Evolutionary conservation across 1,139 yeast genomes (phyloP).

Genomic region (Blastobotrys raffinosifermentans): DNA sequence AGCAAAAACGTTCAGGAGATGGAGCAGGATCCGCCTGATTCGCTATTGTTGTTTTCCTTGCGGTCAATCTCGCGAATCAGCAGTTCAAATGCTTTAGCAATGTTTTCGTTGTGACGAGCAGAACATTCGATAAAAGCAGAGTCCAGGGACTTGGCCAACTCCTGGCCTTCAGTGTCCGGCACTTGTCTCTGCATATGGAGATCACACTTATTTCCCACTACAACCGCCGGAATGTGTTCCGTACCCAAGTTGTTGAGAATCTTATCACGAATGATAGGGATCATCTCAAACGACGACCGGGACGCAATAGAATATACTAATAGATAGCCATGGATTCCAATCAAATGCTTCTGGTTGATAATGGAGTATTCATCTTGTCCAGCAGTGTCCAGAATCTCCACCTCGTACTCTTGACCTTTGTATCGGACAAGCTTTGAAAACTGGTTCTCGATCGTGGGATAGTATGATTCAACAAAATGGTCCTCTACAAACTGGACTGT

Average conservation of each 20-base stretch:
- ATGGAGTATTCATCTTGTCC: conserved; percentile 82
- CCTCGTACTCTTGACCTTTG: conserved; percentile 68
- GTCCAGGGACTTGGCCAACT: conserved; percentile 52
- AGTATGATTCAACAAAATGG: conserved; percentile 82
- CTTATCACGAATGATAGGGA: conserved; percentile 75
- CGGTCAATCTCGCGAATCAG: conserved; percentile 64
- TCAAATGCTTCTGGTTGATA: conserved; percentile 71
- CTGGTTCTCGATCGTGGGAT: conserved; percentile 88
- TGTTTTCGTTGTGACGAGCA: conserved; percentile 67
- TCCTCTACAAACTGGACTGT: conserved; percentile 86
- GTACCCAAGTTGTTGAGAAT: conserved; percentile 53
- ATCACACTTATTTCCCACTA: conserved; percentile 83
- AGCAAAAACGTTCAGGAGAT: background rate
- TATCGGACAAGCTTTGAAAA: conserved; percentile 65
- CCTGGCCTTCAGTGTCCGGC: conserved; percentile 54
- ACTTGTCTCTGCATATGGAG: conserved; percentile 44
- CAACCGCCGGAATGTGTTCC: conserved; percentile 50
- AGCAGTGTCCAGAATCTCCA: conserved; percentile 87
- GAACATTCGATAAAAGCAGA: conserved; percentile 75
- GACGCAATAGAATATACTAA: conserved; percentile 80
- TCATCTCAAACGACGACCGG: conserved; percentile 69
- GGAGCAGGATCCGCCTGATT: background rate
- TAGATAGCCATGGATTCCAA: conserved; percentile 79
- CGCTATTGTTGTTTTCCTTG: background rate
- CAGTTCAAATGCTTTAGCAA: conserved; percentile 52